phyloP scores from a whole-genome alignment of 176 grass and related monocot genomes.

The Carex scoparia region DNA sequence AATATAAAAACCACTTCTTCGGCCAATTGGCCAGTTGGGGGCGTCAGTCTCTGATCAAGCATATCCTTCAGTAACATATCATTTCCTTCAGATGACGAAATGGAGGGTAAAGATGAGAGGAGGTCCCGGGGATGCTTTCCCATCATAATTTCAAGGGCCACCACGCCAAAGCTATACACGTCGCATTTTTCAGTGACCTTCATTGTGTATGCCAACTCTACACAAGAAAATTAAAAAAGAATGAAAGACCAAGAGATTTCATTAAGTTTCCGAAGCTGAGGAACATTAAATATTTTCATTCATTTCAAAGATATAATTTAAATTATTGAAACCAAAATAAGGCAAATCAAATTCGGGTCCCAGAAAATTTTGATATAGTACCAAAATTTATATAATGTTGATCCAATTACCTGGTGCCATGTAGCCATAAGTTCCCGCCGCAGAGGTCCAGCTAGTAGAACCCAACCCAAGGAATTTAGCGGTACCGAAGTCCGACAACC shows the following conservation, averaged over 20 bases:
- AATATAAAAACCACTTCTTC: slow-evolving; percentile 55
- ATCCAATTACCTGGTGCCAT: slow-evolving; percentile 64
- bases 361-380: background rate
- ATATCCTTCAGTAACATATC: slow-evolving; percentile 51
- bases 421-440: slow-evolving; percentile 70
- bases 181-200: slow-evolving; percentile 77
- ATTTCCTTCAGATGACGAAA: slow-evolving; percentile 41
- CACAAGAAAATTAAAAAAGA: slow-evolving; percentile 12
- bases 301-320: background rate
- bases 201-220: slow-evolving; percentile 79
- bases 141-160: slow-evolving; percentile 60
- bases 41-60: slow-evolving; percentile 39
- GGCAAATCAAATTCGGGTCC: background rate
- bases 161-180: slow-evolving; percentile 74
- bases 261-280: background rate
- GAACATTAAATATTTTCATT: background rate
- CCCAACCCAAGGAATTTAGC: slow-evolving; percentile 43
- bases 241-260: background rate
- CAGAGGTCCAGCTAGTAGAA: slow-evolving; percentile 39
- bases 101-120: slow-evolving; percentile 24
- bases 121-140: slow-evolving; percentile 53
- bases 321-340: background rate
- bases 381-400: background rate
- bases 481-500: slow-evolving; percentile 65
- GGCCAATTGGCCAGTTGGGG: slow-evolving; percentile 43